Base-by-base conservation (phyloP, 2,329 filamentous ascomycete species). In the Trichophyton mentagrophytes region DNA sequence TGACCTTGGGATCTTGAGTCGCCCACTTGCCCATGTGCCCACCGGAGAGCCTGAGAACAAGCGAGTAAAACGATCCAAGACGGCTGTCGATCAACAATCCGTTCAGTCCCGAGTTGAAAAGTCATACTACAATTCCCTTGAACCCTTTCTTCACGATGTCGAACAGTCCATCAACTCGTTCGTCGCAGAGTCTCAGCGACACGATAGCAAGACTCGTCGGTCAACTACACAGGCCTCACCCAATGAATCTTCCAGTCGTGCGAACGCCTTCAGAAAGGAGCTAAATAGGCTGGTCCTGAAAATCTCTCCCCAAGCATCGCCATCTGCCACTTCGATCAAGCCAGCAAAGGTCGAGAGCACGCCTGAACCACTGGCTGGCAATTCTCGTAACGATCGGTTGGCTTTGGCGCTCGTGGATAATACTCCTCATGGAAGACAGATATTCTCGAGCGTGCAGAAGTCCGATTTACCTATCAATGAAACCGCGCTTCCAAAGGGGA, bases 361-460 rank as follows among this genome's bases (percentile, higher is more conserved):
- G 13, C 38, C 22, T 40, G 51, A 55, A 27, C 38, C 11, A 13
- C 25, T 49, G 25, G 38, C 58, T 22, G 22, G 51, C 11, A 46
- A 27, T 58, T 17, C 73, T 40, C 69, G 77, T 65, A 71, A 81
- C 65, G 73, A 81, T 60, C 80, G 78, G 64, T 76, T 84, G 15
- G 85, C 92, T 4, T 77, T 96, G 61, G 92, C 89, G 0, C 77
- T 95, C 0, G 86, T 85, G 66, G 90, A 89, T 60, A 87, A 85
- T 66, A 87, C 87, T 46, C 84, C 86, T 1, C 84, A 85, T 53
- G 81, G 88, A 40, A 86, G 85, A 66, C 88, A 92, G 63, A 78
- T 96, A 3, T 96, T 93, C 71, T 95, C 92, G 3, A 95, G 91
- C 72, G 77, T 96, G 57, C 88, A 87, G 65, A 74, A 7, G 65